Base-by-base conservation (phyloP, 1,139 yeast genomes). In the Wickerhamomyces sp. region DNA sequence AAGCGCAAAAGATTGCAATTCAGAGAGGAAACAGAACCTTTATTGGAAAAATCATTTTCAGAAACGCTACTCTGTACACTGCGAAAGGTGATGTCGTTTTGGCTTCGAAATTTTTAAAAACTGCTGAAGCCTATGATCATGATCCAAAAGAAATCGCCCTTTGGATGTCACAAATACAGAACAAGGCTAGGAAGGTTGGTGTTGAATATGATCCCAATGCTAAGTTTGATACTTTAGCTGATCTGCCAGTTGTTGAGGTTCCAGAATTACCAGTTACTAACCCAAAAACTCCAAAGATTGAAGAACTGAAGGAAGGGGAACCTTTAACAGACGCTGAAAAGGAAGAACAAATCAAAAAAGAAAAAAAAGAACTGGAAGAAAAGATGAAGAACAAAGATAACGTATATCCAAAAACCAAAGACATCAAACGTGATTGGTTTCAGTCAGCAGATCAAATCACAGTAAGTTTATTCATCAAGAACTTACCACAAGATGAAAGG, bases 371-470 rank as follows among this genome's bases (percentile, higher is more conserved):
- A 36, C 45, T 56, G 13, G 58, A 53, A 34, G 37, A 47, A 10
- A 50, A 52, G 27, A 54, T 51, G 46, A 50, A 49, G 2, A 54
- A 49, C 36, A 50, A 51, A 27, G 54, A 50, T 30, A 53, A 50
- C 34, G 26, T 57, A 8, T 56, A 50, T 26, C 58, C 59, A 38
- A 45, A 26, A 1, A 39, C 55, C 13, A 52, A 68, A 41, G 73
- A 76, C 48, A 72, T 82, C 49, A 76, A 84, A 59, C 78, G 76
- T 37, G 96, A 90, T 58, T 90, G 94, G 90, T 89, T 83, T 64
- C 96, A 90, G 62, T 72, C 80, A 23, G 62, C 69, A 14, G 70
- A 69, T 1, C 62, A 66, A 3, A 76, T 90, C 14, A 81, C 83
- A 7, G 71, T 91, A 33, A 80, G 95, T 2, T 68, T 93, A 8